These are phyloP conservation scores for Botrytis medusae DNA, from an alignment of 2,329 filamentous ascomycete genomes.

Conservation along the genomic window DNA sequence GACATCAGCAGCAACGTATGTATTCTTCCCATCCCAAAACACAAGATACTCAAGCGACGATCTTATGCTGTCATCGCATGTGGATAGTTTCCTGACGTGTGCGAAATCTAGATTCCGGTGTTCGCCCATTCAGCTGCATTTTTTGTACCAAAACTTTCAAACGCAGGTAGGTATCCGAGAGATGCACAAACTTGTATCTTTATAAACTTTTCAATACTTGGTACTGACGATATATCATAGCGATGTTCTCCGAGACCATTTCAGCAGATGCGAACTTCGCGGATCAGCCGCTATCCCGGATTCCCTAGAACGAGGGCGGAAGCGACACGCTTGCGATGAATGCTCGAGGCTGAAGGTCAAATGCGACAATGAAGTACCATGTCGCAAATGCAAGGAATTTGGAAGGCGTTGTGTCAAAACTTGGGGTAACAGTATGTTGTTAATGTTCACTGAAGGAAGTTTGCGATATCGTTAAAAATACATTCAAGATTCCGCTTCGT, in stretches of 20 bases:
- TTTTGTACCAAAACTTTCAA: conserved; percentile 42
- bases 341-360: conserved; percentile 40
- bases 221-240: conserved; percentile 25
- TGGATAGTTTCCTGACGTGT: conserved; percentile 22
- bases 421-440: conserved; percentile 27
- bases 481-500: conserved; percentile 13
- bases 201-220: background rate
- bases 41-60: background rate
- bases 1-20: conserved; percentile 40
- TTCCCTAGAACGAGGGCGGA: conserved; percentile 39
- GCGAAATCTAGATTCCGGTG: conserved; percentile 35
- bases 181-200: background rate
- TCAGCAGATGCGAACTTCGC: conserved; percentile 38
- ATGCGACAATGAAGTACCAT: conserved; percentile 39
- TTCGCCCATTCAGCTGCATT: conserved; percentile 39
- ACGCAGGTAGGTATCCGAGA: conserved; percentile 34
- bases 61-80: background rate
- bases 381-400: conserved; percentile 39
- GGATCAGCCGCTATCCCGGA: conserved; percentile 37
- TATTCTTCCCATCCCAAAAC: conserved; percentile 3
- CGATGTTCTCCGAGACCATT: conserved; percentile 41
- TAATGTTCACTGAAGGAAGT: background rate
- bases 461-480: conserved; percentile 18
- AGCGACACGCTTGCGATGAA: conserved; percentile 40
- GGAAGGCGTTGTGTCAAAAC: conserved; percentile 38